phyloP scores from a whole-genome alignment of 2,329 filamentous ascomycete species.

The Chaetomium sp. region DNA sequence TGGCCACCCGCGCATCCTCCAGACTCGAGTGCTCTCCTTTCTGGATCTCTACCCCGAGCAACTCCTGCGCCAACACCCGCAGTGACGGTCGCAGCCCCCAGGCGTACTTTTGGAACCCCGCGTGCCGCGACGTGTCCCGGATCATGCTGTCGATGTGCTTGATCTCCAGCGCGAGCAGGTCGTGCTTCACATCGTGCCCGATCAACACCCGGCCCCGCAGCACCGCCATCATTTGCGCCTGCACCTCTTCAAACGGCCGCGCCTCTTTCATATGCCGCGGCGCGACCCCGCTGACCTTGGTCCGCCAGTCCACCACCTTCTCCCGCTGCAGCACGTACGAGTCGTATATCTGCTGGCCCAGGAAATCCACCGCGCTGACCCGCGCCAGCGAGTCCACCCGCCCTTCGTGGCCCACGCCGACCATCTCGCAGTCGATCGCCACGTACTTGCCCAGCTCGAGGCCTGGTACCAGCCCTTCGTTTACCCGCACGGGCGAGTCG shows the following conservation, averaged over 20 bases:
- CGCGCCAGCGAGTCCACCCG: conserved; percentile 73
- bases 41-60: conserved; percentile 58
- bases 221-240: conserved; percentile 61
- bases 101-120: conserved; percentile 63
- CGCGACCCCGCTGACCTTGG: conserved; percentile 74
- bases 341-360: conserved; percentile 89
- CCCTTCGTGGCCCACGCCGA: conserved; percentile 69
- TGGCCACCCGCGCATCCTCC: conserved; percentile 79
- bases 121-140: conserved; percentile 75
- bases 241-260: conserved; percentile 69
- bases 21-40: conserved; percentile 58
- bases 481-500: conserved; percentile 48
- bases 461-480: conserved; percentile 55
- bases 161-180: conserved; percentile 69
- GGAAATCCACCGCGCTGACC: conserved; percentile 87
- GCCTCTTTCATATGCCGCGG: conserved; percentile 65
- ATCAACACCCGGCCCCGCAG: conserved; percentile 67
- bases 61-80: conserved; percentile 48
- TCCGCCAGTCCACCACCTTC: conserved; percentile 84
- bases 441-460: conserved; percentile 81
- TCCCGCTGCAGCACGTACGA: conserved; percentile 78
- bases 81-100: conserved; percentile 64
- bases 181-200: conserved; percentile 77
- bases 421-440: conserved; percentile 97
- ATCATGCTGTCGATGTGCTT: conserved; percentile 71